Evolutionary conservation across 176 grass and related monocot species (phyloP), one percentile per base, ranked within the genome.

Genomic region (Oryza rufipogon): DNA sequence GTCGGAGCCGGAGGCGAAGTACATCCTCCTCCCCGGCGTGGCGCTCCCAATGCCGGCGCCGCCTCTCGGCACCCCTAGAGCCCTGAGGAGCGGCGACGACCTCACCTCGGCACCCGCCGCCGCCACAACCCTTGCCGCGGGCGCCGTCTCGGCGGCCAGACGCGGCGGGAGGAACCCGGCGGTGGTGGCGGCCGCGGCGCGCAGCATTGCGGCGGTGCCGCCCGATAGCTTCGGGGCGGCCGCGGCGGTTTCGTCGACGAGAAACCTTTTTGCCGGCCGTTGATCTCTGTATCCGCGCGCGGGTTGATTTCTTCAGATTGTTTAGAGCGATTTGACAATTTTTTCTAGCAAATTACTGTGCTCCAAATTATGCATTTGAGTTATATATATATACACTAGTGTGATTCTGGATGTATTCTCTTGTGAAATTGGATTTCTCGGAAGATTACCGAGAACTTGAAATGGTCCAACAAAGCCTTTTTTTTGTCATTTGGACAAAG

Each of bases 121-220:
- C 78, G 44, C 33, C 51, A 41, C 61, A 34, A 81, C 34, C 68
- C 58, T 48, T 11, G 65, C 20, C 66, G 56, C 32, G 30, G 41
- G 52, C 58, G 66, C 51, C 80, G 71, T 70, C 68, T 75, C 69
- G 51, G 66, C 13, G 23, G 72, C 42, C 70, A 76, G 69, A 60
- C 74, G 64, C 70, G 80, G 54, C 70, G 67, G 80, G 64, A 88
- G 71, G 51, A 88, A 70, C 64, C 79, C 79, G 45, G 60, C 63
- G 56, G 81, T 30, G 2, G 81, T 19, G 2, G 47, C 61, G 1
- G 64, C 72, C 52, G 84, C 36, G 25, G 73, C 74, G 45, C 80
- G 83, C 78, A 90, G 82, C 92, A 94, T 94, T 83, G 78, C 28
- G 11, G 3, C 11, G 48, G 83, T 70, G 70, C 20, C 42, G 15